Conservation (phyloP, 225 moss, liverwort and hornwort genomes). For the Asterella californica region DNA sequence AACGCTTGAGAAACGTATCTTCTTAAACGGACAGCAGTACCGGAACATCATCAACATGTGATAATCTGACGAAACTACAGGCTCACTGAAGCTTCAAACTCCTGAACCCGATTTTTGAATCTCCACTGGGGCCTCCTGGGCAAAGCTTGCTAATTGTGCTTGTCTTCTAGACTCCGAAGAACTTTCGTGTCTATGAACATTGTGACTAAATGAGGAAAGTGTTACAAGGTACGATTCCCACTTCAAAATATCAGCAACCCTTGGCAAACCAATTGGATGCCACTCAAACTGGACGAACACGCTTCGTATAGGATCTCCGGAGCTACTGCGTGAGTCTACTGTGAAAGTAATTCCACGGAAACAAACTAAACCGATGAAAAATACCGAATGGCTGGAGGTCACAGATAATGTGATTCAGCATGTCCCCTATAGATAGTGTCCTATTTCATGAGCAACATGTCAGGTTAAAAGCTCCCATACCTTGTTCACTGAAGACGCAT, state of each 20-base stretch:
- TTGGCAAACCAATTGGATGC: background rate
- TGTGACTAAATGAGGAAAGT: background rate
- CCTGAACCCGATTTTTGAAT: background rate
- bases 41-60: background rate
- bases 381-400: background rate
- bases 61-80: background rate
- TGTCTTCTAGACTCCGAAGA: background rate
- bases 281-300: background rate
- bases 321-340: background rate
- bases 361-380: background rate
- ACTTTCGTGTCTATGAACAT: background rate
- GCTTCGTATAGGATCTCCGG: background rate
- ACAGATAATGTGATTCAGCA: background rate
- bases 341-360: background rate
- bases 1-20: background rate
- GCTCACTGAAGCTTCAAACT: background rate
- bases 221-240: background rate
- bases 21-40: too few relatives aligned
- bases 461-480: background rate
- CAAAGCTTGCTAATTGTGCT: background rate
- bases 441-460: background rate
- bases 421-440: background rate
- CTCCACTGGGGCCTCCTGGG: background rate
- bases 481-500: conserved; percentile 24
- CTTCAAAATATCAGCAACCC: background rate